phyloP scores from a whole-genome alignment of 2,329 filamentous ascomycete species.

The Westerdykella sp. region DNA sequence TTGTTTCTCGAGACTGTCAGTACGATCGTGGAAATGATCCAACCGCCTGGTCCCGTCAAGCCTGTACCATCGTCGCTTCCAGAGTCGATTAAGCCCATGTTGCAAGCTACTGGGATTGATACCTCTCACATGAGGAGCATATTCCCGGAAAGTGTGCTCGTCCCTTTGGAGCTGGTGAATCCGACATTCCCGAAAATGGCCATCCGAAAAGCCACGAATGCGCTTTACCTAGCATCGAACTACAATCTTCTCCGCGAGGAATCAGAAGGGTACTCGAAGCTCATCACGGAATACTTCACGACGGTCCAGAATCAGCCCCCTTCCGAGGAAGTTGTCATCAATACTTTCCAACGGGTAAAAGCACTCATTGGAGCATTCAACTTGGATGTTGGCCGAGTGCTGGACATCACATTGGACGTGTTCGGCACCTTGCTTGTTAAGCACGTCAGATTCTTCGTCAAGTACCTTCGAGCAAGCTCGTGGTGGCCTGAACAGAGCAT shows the following conservation, averaged over 20 bases:
- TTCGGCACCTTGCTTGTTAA: constrained; percentile 91
- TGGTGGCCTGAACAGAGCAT: constrained; percentile 82
- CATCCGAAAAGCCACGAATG: constrained; percentile 84
- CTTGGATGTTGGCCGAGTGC: constrained; percentile 85
- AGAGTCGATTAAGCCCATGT: constrained; percentile 64
- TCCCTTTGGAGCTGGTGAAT: constrained; percentile 71
- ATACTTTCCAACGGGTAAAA: constrained; percentile 87
- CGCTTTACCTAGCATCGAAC: constrained; percentile 91
- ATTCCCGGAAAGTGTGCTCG: constrained; percentile 72
- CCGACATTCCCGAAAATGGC: constrained; percentile 78
- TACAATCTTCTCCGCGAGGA: constrained; percentile 95
- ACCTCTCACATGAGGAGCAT: constrained; percentile 68
- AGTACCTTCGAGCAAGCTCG: constrained; percentile 81
- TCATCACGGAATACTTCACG: constrained; percentile 91
- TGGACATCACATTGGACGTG: constrained; percentile 92
- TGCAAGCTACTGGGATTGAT: constrained; percentile 67
- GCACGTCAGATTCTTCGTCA: constrained; percentile 89
- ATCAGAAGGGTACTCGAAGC: constrained; percentile 92
- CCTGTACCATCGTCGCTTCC: constrained; percentile 51
- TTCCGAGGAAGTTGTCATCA: constrained; percentile 68
- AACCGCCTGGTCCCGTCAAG: constrained; percentile 37
- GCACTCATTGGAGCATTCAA: constrained; percentile 95
- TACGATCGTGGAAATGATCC: constrained; percentile 58
- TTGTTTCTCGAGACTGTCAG: constrained; percentile 80
- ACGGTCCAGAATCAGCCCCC: constrained; percentile 69